A percentile compares a stretch with the other conserved stretches of the same genome.
phyloP scores from a whole-genome alignment of 345 rosid genomes.

The Ceriops tagal region DNA sequence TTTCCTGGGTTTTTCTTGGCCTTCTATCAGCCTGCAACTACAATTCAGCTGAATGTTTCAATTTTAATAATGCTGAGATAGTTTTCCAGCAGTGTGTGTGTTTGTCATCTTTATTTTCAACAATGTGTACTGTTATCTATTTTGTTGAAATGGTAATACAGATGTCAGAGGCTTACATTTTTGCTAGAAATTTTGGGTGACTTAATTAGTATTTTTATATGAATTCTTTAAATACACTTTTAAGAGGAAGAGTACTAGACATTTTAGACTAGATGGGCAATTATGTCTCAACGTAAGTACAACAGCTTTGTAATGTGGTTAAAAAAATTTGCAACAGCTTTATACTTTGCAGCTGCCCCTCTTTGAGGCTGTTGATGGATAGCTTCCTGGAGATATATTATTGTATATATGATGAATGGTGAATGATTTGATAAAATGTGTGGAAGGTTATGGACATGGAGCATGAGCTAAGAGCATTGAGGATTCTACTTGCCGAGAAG shows the following conservation, averaged over 20 bases:
- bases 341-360: not conserved
- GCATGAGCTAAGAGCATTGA: constrained; percentile 72
- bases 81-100: not conserved
- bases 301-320: no score
- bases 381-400: not conserved
- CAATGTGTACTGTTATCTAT: not conserved
- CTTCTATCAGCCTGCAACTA: not conserved
- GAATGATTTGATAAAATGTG: constrained; percentile 8
- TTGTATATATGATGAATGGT: not conserved
- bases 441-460: constrained; percentile 95
- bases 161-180: not conserved
- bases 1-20: not conserved
- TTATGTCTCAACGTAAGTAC: not conserved
- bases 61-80: not conserved
- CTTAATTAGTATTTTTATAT: not conserved
- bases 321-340: no score
- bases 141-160: not conserved
- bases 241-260: not conserved
- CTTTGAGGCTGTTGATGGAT: not conserved
- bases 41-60: not conserved
- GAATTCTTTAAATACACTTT: not conserved
- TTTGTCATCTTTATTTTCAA: not conserved
- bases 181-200: not conserved
- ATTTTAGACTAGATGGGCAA: not conserved
- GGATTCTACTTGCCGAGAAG: constrained; percentile 80